Evolutionary conservation across 1,284 basidiomycete species (phyloP).

Genomic region (Pseudozyma thailandica): DNA sequence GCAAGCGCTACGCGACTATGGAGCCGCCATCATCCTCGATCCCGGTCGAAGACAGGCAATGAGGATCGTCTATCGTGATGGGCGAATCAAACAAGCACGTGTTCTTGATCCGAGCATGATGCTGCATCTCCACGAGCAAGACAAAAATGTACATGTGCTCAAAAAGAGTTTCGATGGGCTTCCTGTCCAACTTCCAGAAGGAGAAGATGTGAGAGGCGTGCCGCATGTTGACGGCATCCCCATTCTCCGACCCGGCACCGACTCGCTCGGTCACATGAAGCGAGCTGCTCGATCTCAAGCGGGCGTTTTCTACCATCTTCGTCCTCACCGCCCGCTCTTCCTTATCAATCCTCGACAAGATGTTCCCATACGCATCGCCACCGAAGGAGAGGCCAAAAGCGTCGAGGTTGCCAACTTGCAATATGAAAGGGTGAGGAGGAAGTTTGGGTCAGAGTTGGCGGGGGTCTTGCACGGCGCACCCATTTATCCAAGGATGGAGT

Average conservation of each 20-base stretch:
- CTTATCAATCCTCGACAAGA: not conserved
- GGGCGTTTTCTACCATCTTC: constrained; percentile 6
- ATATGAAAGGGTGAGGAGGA: not conserved
- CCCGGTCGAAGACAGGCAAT: not conserved
- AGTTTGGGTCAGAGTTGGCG: not conserved
- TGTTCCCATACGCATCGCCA: not conserved
- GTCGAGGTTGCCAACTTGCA: not conserved
- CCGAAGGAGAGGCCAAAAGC: not conserved
- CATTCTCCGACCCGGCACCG: not conserved
- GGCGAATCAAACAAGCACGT: not conserved
- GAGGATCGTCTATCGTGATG: not conserved
- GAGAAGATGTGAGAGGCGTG: not conserved
- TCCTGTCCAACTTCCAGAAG: not conserved
- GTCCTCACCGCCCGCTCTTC: not conserved
- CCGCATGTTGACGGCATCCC: constrained; percentile 3
- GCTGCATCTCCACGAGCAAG: not conserved
- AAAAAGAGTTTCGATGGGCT: not conserved
- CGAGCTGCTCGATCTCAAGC: not conserved
- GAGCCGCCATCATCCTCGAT: constrained; percentile 5
- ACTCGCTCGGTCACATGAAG: constrained; percentile 15
- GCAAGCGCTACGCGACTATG: constrained; percentile 7
- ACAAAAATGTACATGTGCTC: constrained; percentile 1
- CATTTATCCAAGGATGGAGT: not conserved
- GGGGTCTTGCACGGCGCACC: not conserved
- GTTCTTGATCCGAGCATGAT: not conserved